Conservation (phyloP, 768 basidiomycete genomes). For the Leccinum uliginosum region DNA sequence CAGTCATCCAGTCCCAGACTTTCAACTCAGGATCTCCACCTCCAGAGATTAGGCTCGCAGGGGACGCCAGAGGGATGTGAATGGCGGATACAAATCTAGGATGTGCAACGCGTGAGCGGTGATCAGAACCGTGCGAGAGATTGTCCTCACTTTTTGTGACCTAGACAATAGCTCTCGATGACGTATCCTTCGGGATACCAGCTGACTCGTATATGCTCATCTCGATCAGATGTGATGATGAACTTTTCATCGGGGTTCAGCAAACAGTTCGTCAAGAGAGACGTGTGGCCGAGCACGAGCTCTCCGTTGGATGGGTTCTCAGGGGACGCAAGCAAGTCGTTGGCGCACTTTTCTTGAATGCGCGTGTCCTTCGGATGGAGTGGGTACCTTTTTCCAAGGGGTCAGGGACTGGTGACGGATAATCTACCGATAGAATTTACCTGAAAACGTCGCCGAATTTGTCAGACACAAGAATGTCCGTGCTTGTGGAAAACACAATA, state of each 20-base stretch:
- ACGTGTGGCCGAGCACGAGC: constrained; percentile 84
- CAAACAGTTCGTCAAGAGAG: constrained; percentile 71
- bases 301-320: constrained; percentile 66
- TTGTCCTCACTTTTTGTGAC: constrained; percentile 66
- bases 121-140: not conserved
- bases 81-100: constrained; percentile 80
- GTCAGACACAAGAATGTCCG: constrained; percentile 77
- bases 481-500: constrained; percentile 57
- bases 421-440: constrained; percentile 33
- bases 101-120: not conserved
- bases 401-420: not conserved
- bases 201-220: constrained; percentile 92
- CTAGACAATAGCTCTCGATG: constrained; percentile 85
- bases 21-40: constrained; percentile 80
- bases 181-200: constrained; percentile 83
- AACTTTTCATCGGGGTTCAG: constrained; percentile 64
- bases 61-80: constrained; percentile 53
- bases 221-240: constrained; percentile 88
- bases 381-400: constrained; percentile 47
- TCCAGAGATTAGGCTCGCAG: constrained; percentile 65
- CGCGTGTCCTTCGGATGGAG: constrained; percentile 33
- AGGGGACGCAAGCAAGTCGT: constrained; percentile 46
- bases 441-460: constrained; percentile 95
- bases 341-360: constrained; percentile 25
- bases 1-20: constrained; percentile 77